phyloP scores from a whole-genome alignment of 805 yeast species.

The Millerozyma acaciae region DNA sequence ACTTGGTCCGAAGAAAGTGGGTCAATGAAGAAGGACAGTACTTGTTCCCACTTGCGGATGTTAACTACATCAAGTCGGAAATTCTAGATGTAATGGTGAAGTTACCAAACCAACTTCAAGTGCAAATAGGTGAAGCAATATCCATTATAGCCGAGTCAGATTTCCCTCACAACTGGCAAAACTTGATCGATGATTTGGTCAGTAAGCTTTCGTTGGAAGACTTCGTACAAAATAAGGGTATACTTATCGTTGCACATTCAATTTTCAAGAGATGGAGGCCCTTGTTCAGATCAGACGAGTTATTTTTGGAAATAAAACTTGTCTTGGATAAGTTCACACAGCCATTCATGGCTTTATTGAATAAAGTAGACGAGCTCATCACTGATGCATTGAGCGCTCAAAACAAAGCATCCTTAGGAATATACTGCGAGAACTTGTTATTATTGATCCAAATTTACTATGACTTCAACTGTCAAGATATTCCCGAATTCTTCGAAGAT shows the following conservation, averaged over 20 bases:
- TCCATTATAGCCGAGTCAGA: constrained; percentile 93
- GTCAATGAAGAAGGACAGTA: constrained; percentile 85
- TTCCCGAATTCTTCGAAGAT: constrained; percentile 97
- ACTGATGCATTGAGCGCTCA: constrained; percentile 32
- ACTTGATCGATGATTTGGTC: constrained; percentile 70
- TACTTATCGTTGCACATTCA: constrained; percentile 88
- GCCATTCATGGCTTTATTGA: constrained; percentile 72
- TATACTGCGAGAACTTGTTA: constrained; percentile 66
- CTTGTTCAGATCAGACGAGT: constrained; percentile 82
- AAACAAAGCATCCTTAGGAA: constrained; percentile 48
- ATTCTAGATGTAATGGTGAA: constrained; percentile 83
- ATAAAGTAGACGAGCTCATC: constrained; percentile 64
- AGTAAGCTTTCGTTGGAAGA: constrained; percentile 60
- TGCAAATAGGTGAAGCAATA: constrained; percentile 94
- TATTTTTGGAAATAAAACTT: constrained; percentile 80
- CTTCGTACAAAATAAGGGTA: constrained; percentile 75
- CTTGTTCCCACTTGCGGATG: constrained; percentile 57
- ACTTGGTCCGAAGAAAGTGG: constrained; percentile 82
- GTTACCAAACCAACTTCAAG: constrained; percentile 73
- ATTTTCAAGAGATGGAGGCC: constrained; percentile 98
- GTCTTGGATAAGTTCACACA: constrained; percentile 79
- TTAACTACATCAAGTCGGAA: constrained; percentile 63
- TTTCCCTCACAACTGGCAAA: constrained; percentile 88
- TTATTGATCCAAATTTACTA: constrained; percentile 77
- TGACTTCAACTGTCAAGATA: constrained; percentile 95